Conservation (phyloP, 495 filamentous ascomycete species). For the Aspergillus hancockii region DNA sequence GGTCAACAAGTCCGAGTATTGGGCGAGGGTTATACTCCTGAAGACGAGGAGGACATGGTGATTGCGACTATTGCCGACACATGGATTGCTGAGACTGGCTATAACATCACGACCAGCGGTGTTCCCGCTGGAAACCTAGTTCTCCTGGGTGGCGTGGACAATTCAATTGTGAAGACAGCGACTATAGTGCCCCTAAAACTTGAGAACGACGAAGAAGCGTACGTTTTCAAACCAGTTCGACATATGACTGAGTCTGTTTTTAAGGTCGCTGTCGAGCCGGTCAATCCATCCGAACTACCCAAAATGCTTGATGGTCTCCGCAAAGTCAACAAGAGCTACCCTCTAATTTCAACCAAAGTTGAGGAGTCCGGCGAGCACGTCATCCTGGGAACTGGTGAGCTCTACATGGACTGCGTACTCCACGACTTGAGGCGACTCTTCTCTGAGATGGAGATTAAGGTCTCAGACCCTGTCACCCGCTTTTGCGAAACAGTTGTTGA, state of each 20-base stretch:
- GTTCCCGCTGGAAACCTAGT: conserved; percentile 97
- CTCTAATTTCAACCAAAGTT: conserved; percentile 92
- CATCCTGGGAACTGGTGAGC: conserved; percentile 89
- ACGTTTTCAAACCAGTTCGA: conserved; percentile 88
- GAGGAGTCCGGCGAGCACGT: conserved; percentile 99
- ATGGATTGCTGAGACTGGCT: conserved; percentile 91
- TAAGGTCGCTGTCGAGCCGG: conserved; percentile 96
- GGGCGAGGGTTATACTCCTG: conserved; percentile 92
- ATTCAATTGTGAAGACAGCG: conserved; percentile 98
- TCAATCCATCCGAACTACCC: conserved; percentile 96
- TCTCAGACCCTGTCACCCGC: conserved; percentile 94
- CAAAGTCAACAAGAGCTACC: conserved; percentile 97
- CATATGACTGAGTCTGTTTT: conserved; percentile 98
- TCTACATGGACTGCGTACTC: conserved; percentile 98
- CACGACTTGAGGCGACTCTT: conserved; percentile 91
- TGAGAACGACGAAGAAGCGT: conserved; percentile 84
- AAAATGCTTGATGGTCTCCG: conserved; percentile 98
- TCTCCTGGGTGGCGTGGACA: conserved; percentile 87
- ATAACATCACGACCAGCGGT: conserved; percentile 86
- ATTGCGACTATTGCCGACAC: conserved; percentile 84
- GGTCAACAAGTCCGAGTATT: conserved; percentile 85
- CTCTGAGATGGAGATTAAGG: conserved; percentile 99
- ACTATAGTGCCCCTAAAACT: conserved; percentile 83
- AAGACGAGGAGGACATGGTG: conserved; percentile 98
- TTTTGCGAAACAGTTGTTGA: conserved; percentile 99